A percentile compares a stretch with the other conserved stretches of the same genome.
Conservation (phyloP, 192 early-diverging fungal genomes). For the Backusella macrospora region DNA sequence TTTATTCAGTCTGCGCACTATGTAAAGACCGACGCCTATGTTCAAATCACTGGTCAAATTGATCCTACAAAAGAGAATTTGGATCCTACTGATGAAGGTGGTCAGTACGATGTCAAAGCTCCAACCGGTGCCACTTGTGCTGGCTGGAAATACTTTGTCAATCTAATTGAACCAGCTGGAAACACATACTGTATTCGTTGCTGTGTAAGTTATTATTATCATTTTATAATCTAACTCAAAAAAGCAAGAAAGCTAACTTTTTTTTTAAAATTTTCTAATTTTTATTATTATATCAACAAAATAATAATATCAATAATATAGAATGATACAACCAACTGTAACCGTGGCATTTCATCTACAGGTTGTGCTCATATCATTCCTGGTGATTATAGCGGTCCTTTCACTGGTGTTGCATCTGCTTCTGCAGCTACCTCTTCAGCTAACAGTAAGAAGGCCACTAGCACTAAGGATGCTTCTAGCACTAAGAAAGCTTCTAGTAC, state of each 20-base stretch:
- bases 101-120: slow-evolving; percentile 54
- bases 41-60: slow-evolving; percentile 60
- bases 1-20: slow-evolving; percentile 53
- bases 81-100: slow-evolving; percentile 43
- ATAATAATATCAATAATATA: slow-evolving; percentile 3
- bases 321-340: slow-evolving; percentile 43
- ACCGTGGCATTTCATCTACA: slow-evolving; percentile 44
- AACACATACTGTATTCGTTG: slow-evolving; percentile 57
- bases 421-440: neutral
- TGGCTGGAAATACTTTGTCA: slow-evolving; percentile 52
- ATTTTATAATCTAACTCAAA: neutral
- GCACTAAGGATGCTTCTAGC: neutral
- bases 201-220: slow-evolving; percentile 34
- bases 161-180: slow-evolving; percentile 54
- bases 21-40: slow-evolving; percentile 42
- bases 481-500: neutral
- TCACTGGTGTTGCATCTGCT: neutral
- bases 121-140: slow-evolving; percentile 48
- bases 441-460: neutral
- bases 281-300: neutral
- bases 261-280: neutral
- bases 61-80: slow-evolving; percentile 40
- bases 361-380: slow-evolving; percentile 48
- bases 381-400: slow-evolving; percentile 48
- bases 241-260: neutral